A percentile compares a stretch with the other conserved stretches of the same genome.
Conservation (phyloP, 1,139 yeast species). For the Yamadazyma epiphylla region DNA sequence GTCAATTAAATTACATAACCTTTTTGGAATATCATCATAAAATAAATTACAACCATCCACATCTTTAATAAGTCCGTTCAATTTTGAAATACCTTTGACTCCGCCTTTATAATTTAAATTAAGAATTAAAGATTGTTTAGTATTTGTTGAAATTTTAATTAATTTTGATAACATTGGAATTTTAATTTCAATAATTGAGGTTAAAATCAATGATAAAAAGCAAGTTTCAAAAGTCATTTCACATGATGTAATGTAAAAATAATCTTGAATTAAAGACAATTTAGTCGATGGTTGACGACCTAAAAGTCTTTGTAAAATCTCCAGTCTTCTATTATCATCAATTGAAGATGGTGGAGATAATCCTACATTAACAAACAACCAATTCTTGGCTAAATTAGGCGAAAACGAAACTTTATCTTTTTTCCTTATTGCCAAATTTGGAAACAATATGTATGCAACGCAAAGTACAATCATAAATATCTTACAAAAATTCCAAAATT, state of each 20-base stretch:
- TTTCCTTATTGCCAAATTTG: too few species aligned
- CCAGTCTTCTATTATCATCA: constrained; percentile 14
- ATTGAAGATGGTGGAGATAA: constrained; percentile 24
- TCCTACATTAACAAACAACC: constrained; percentile 29
- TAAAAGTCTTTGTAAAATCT: constrained; percentile 20
- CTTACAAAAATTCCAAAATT: constrained; percentile 26
- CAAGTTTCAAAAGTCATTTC: constrained; percentile 37
- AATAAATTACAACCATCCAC: constrained; percentile 34
- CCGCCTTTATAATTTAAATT: constrained; percentile 32
- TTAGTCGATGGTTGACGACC: constrained; percentile 18
- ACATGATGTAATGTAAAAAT: constrained; percentile 25
- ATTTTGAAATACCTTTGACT: constrained; percentile 17
- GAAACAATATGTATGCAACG: constrained; percentile 21
- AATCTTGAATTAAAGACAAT: constrained; percentile 22
- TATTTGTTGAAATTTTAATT: constrained; percentile 22
- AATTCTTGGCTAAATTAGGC: constrained; percentile 12
- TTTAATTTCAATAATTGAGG: constrained; percentile 21
- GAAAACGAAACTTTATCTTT: too few species aligned
- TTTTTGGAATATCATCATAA: constrained; percentile 24
- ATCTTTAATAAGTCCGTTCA: constrained; percentile 26
- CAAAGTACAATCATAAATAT: constrained; percentile 24
- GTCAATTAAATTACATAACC: constrained; percentile 26
- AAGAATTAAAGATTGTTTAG: constrained; percentile 24
- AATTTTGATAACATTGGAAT: constrained; percentile 19
- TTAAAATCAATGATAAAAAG: constrained; percentile 29